Evolutionary conservation across 2,329 filamentous ascomycete species (phyloP), one percentile per base, ranked within the genome.

Genomic region (Arthroderma uncinatum): DNA sequence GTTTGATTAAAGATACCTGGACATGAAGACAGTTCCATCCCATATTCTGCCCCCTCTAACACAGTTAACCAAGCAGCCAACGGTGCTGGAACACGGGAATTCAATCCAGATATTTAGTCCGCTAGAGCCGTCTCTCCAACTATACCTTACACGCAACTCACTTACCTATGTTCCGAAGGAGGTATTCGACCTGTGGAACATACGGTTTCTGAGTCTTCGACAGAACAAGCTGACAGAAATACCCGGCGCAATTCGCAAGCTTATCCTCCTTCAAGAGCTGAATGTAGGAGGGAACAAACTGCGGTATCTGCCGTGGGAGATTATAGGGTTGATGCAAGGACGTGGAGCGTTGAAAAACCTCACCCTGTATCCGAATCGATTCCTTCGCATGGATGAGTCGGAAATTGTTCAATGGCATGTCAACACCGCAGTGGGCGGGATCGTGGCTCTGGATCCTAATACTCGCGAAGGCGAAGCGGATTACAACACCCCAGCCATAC

Each of bases 231-330:
- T 78, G 4, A 67, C 64, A 0, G 67, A 70, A 23, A 67, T 78
- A 21, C 74, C 74, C 1, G 61, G 68, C 8, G 66, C 70, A 0
- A 75, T 78, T 36, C 63, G 70, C 50, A 71, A 67, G 53, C 62
- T 78, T 54, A 70, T 64, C 7, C 68, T 69, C 47, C 64, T 78
- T 40, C 68, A 73, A 63, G 71, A 73, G 25, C 62, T 77, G n/a
- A 77, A 77, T 37, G 60, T 78, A 23, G 70, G 73, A 1, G 70
- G 71, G 30, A 78, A 78, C 58, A 64, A 69, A 30, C 64, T 78
- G 8, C 60, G 64, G 9, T 67, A 66, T 47, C 68, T 78, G 1
- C 76, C 76, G 0, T 76, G 72, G 68, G 75, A 78, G 54, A 61
- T 78, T 5, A 60, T 78, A 14, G 66, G 67, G 56, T 65, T 77